Evolutionary conservation across 805 yeast species (phyloP).

Genomic region (Metschnikowia arizonensis): DNA sequence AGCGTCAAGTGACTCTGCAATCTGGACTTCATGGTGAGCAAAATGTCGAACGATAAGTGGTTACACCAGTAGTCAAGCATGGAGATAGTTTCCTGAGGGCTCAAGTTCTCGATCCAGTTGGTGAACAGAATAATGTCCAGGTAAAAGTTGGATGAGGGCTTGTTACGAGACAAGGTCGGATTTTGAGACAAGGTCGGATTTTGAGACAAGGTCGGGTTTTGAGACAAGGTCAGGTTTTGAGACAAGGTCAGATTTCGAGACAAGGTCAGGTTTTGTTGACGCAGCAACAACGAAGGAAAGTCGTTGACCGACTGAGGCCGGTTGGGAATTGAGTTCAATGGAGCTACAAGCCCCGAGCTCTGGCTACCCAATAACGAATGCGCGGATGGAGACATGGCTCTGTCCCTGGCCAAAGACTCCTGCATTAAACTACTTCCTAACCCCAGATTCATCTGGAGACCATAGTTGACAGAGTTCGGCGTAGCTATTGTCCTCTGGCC

Average conservation of each 20-base stretch:
- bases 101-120: conserved; percentile 30
- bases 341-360: conserved; percentile 25
- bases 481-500: conserved; percentile 19
- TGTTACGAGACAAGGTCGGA: too few relatives aligned
- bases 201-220: too few relatives aligned
- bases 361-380: conserved; percentile 26
- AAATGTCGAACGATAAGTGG: conserved; percentile 48
- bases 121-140: conserved; percentile 49
- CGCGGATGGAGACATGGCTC: conserved; percentile 21
- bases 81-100: conserved; percentile 48
- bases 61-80: conserved; percentile 53
- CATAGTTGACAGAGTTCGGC: conserved; percentile 12
- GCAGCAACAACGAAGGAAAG: conserved; percentile 19
- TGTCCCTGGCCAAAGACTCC: conserved; percentile 19
- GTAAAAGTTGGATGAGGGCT: conserved; percentile 20
- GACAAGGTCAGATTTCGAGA: conserved; percentile 4
- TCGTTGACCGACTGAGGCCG: conserved; percentile 44
- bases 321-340: conserved; percentile 30
- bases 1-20: conserved; percentile 36
- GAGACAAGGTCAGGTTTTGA: too few relatives aligned
- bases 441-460: conserved; percentile 5
- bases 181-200: too few relatives aligned
- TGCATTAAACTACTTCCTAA: conserved; percentile 3
- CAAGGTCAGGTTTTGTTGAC: conserved; percentile 6
- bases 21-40: conserved; percentile 46